phyloP scores from a whole-genome alignment of 345 rosid genomes.

The Bretschneidera sinensis region DNA sequence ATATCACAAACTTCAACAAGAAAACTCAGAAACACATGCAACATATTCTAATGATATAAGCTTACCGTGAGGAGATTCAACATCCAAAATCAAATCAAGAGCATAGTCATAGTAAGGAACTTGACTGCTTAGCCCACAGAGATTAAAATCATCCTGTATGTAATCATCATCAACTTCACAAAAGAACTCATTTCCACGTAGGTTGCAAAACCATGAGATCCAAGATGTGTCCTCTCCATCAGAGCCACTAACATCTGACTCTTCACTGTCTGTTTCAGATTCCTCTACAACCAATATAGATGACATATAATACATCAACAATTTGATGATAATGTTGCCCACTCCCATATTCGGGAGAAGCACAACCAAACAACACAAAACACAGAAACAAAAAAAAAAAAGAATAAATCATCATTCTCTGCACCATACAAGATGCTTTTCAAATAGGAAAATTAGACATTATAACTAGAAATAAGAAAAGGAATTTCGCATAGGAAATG shows the following conservation, averaged over 20 bases:
- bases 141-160: constrained; percentile 95
- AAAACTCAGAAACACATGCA: background rate
- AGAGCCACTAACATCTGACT: constrained; percentile 94
- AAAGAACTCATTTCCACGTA: constrained; percentile 94
- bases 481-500: too few species aligned
- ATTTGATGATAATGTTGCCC: too few species aligned
- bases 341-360: background rate
- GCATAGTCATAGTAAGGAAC: constrained; percentile 97
- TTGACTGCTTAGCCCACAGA: constrained; percentile 93
- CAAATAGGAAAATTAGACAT: too few species aligned
- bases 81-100: constrained; percentile 93
- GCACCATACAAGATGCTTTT: background rate
- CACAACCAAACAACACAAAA: background rate
- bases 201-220: constrained; percentile 95
- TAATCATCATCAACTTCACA: constrained; percentile 99
- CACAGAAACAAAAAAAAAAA: background rate
- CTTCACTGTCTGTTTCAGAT: constrained; percentile 93
- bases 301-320: constrained; percentile 10
- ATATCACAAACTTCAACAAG: background rate
- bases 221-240: constrained; percentile 98
- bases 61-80: constrained; percentile 91
- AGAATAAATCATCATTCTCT: background rate
- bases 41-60: background rate
- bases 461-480: too few species aligned
- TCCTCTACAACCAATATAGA: constrained; percentile 44